Base-by-base conservation (phyloP, 768 basidiomycete genomes). In the Dacryopinax primogenitus region DNA sequence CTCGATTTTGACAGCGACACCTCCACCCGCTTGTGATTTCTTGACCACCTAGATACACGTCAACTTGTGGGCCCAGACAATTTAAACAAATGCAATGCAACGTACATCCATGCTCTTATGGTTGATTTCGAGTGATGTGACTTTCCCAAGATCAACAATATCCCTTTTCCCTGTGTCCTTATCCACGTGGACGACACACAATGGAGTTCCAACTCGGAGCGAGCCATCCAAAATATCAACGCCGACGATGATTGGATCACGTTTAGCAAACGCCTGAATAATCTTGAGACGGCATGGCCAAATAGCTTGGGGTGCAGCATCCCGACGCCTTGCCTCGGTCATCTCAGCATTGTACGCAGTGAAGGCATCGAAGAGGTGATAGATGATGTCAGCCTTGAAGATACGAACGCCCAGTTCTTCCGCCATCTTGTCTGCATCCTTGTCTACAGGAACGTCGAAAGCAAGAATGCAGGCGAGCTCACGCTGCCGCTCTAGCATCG, bases 381-480 rank as follows among this genome's bases (percentile, higher is more conserved):
- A 99, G 70, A 99, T 98, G 73, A 98, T 97, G 75, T 96, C 93
- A 67, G 95, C 94, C 79, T 87, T 93, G 82, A 98, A 99, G 70
- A 99, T 77, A 68, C 83, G 84, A 72, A 99, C 87, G 34, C 94
- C 94, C 82, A 92, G 87, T 72, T 98, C 93, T 63, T 94, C 90
- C 0, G 96, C 96, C 63, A 94, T 72, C 67, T 83, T 82, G 72
- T 94, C 92, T 1, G 92, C 92, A 36, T 98, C 95, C 75, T 84
- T 94, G 76, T 98, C 95, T 26, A 98, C 84, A 1, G 85, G 73
- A 6, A 99, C 96, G 75, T 99, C 96, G 77, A 99, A 99, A 73
- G 92, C 94, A 66, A 99, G 86, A 67, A 98, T 88, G 71, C 90
- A 90, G 3, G 95, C 92, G 33, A 94, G 83, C 72, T 98, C 95